Base-by-base conservation (phyloP, 257 asterid species). In the Nicotiana obtusifolia region DNA sequence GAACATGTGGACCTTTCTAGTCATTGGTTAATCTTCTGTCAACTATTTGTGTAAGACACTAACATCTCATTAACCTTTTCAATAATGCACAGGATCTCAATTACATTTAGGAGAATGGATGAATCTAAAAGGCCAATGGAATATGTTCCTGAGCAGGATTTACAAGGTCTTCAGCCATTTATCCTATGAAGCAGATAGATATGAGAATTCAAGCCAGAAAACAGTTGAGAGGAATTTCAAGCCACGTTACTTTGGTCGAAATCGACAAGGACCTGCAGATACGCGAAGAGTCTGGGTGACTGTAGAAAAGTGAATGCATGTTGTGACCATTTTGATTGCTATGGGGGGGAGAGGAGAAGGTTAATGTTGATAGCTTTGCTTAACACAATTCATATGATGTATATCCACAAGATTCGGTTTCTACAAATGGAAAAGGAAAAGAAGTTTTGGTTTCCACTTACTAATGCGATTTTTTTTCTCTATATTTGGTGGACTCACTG, bases 41-140 rank as follows among this genome's bases (percentile, higher is more conserved):
- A 26, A n/a, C n/a, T n/a, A n/a, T n/a, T 53, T 19, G 57, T 24
- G 1, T 64, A 28, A 84, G 76, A 61, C 10, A 28, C 80, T 71
- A 19, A 81, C 35, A 62, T 56, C 7, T 77, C 75, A 22, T 37
- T 14, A 17, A 9, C 26, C 64, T 75, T 3, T 47, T 30, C 1
- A 35, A n/a, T 31, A 44, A 64, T 77, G 37, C 62, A 10, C 87
- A 94, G 98, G 92, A 95, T 95, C 82, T 95, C 98, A 57, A 91
- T 95, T 68, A 95, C 99, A 16, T 95, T 95, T 82, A 88, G 98
- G 87, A 92, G 87, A 87, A 94, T 95, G 99, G 97, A 92, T 65
- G 92, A 88, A 69, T 76, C 88, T 8, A 94, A 89, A 86, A 81
- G 90, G 79, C 99, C 97, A 49, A n/a, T 9, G 44, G 93, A 88